phyloP scores from a whole-genome alignment of 805 yeast species.

The Candida patagonica region DNA sequence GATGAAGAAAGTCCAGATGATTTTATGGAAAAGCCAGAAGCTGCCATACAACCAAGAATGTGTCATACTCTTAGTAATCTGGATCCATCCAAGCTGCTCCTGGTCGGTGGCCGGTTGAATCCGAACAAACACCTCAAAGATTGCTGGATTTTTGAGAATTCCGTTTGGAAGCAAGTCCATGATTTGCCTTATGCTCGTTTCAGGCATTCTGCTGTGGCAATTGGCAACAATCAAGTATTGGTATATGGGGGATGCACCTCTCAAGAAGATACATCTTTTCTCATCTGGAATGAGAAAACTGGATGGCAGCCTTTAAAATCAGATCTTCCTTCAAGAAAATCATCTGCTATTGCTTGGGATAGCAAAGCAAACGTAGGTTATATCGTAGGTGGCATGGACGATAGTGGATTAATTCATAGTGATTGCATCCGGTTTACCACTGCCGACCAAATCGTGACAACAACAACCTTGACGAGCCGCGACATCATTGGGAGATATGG shows the following conservation, averaged over 20 bases:
- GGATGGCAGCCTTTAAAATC: slow-evolving; percentile 20
- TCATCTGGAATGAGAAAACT: slow-evolving; percentile 11
- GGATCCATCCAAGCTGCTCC: slow-evolving; percentile 20
- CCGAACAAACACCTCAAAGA: slow-evolving; percentile 44
- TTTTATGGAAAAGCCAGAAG: neutral
- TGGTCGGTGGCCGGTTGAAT: slow-evolving; percentile 60
- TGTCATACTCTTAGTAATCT: slow-evolving; percentile 44
- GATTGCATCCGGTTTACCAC: slow-evolving; percentile 15
- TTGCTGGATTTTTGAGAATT: slow-evolving; percentile 31
- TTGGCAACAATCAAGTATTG: slow-evolving; percentile 28
- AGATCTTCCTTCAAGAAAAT: slow-evolving; percentile 21
- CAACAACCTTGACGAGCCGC: slow-evolving; percentile 24
- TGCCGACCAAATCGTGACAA: slow-evolving; percentile 21
- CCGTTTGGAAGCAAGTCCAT: slow-evolving; percentile 34
- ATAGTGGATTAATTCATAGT: slow-evolving; percentile 5
- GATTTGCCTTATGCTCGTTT: slow-evolving; percentile 39
- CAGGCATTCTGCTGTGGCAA: slow-evolving; percentile 39
- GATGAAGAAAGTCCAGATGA: neutral
- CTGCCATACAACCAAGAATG: slow-evolving; percentile 36
- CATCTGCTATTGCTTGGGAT: slow-evolving; percentile 32
- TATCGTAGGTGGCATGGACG: slow-evolving; percentile 30
- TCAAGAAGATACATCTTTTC: slow-evolving; percentile 10
- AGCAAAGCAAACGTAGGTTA: slow-evolving; percentile 28
- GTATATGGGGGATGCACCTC: slow-evolving; percentile 43
- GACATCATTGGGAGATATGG: slow-evolving; percentile 33